Base-by-base conservation (phyloP, 805 yeast genomes). In the Debaryomyces hansenii region DNA sequence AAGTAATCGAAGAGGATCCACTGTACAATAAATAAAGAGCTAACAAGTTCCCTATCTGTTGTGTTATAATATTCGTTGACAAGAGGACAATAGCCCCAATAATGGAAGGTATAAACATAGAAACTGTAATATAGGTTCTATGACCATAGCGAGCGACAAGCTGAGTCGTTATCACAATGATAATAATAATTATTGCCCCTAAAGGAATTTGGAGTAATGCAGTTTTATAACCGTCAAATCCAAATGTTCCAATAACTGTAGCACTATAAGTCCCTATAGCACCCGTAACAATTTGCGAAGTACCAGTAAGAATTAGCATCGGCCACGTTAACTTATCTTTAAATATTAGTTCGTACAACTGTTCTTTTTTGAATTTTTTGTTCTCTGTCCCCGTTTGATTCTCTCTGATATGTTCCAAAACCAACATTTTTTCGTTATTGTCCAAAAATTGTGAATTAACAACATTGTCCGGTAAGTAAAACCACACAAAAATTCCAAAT, bases 191-290 rank as follows among this genome's bases (percentile, higher is more conserved):
- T 29, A 78, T 70, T 5, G 78, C 72, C 53, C 86, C 85, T 34
- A 79, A 75, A 3, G 87, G 86, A 67, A 79, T 70, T 58, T 81
- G 84, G 54, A 78, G 60, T 27, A 78, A 57, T 1, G 82, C 78
- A 5, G 82, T 69, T 43, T 70, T 56, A 45, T 74, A 64, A 37
- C 55, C 58, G 41, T 69, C 67, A 52, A 76, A 79, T 3, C 83
- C 83, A 54, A 79, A 77, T 8, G 80, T 68, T 8, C 65, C 63
- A n/a, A 80, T 79, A 37, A 79, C 75, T 0, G 81, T 74, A 7
- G 73, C 75, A 37, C 82, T 76, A 52, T 79, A 80, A 1, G 81
- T 74, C 39, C 79, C 77, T 18, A 79, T 69, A 4, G 80, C 77
- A 38, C 81, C 80, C 1, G 82, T 76, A 7, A 75, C 72, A 31